phyloP scores from a whole-genome alignment of 2,329 filamentous ascomycete species.

The Curvularia sp. region DNA sequence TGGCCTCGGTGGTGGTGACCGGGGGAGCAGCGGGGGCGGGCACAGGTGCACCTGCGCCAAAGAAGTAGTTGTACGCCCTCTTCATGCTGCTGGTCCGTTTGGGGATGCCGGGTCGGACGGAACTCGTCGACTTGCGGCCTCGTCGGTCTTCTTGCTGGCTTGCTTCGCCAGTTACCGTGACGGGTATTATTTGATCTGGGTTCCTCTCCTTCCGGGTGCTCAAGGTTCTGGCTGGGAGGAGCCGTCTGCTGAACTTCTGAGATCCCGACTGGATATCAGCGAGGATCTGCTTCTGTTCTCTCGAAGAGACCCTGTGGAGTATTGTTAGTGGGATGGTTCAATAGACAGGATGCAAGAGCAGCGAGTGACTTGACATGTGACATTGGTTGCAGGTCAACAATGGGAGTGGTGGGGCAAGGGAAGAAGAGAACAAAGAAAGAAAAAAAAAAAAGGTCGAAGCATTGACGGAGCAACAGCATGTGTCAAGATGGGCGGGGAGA shows the following conservation, averaged over 20 bases:
- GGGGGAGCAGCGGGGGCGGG: slow-evolving; percentile 39
- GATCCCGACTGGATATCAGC: slow-evolving; percentile 50
- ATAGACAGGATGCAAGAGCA: slow-evolving; percentile 9
- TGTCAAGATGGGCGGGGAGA: neutral
- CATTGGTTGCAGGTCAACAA: slow-evolving; percentile 1
- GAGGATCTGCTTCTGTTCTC: slow-evolving; percentile 52
- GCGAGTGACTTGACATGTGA: slow-evolving; percentile 10
- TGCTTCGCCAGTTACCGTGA: slow-evolving; percentile 38
- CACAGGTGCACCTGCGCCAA: slow-evolving; percentile 37
- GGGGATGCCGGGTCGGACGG: slow-evolving; percentile 44
- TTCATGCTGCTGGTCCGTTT: slow-evolving; percentile 51
- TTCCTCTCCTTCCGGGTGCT: slow-evolving; percentile 34
- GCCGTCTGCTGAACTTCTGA: slow-evolving; percentile 47
- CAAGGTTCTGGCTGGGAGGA: slow-evolving; percentile 30
- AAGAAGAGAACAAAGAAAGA: slow-evolving; percentile 4
- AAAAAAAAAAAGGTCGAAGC: slow-evolving; percentile 6
- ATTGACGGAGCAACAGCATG: neutral
- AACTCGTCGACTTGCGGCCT: slow-evolving; percentile 44
- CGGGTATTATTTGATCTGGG: slow-evolving; percentile 38
- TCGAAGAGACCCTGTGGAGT: slow-evolving; percentile 38
- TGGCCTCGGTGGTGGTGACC: slow-evolving; percentile 34
- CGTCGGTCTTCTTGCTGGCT: slow-evolving; percentile 40
- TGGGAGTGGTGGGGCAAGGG: slow-evolving; percentile 1
- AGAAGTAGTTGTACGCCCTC: slow-evolving; percentile 52
- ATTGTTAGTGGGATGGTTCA: slow-evolving; percentile 18